Evolutionary conservation across 139 green algal genomes (phyloP).

Genomic region (Coelastrella sp.): DNA sequence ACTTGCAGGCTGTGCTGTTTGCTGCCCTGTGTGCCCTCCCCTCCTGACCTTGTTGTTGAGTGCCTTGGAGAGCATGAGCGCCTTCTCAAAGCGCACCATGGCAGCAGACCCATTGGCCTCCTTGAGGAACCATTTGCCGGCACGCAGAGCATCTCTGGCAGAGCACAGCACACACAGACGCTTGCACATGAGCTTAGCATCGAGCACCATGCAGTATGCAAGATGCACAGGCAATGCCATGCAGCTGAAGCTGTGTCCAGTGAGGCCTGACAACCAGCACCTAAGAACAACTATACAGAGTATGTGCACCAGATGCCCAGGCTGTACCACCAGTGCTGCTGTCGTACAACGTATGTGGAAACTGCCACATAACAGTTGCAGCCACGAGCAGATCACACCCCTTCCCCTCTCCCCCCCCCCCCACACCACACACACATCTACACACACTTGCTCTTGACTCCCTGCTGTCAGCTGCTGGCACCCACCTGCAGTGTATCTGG

Average conservation of each 20-base stretch:
- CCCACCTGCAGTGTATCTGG: constrained; percentile 73
- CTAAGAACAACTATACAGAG: too few relatives aligned
- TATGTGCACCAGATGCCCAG: too few relatives aligned
- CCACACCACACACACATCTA: too few relatives aligned
- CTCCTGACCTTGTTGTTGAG: constrained; percentile 70
- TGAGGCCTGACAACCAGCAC: too few relatives aligned
- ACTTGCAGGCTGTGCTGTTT: too few relatives aligned
- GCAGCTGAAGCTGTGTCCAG: not conserved
- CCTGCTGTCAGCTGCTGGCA: not conserved
- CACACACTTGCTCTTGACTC: not conserved
- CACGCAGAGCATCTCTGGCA: constrained; percentile 67
- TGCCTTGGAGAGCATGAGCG: constrained; percentile 89
- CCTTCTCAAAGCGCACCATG: constrained; percentile 95
- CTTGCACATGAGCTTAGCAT: not conserved
- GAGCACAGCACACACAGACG: not conserved
- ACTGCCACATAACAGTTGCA: too few relatives aligned
- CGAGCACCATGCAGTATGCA: not conserved
- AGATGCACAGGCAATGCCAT: not conserved
- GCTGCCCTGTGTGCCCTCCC: not conserved
- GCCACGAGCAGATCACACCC: too few relatives aligned
- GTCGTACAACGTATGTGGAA: too few relatives aligned
- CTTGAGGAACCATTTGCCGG: constrained; percentile 91
- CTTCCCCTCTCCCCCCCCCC: too few relatives aligned
- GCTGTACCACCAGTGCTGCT: too few relatives aligned
- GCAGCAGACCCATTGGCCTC: constrained; percentile 80